Base-by-base conservation (phyloP, 257 asterid genomes). In the Primulina tabacum region DNA sequence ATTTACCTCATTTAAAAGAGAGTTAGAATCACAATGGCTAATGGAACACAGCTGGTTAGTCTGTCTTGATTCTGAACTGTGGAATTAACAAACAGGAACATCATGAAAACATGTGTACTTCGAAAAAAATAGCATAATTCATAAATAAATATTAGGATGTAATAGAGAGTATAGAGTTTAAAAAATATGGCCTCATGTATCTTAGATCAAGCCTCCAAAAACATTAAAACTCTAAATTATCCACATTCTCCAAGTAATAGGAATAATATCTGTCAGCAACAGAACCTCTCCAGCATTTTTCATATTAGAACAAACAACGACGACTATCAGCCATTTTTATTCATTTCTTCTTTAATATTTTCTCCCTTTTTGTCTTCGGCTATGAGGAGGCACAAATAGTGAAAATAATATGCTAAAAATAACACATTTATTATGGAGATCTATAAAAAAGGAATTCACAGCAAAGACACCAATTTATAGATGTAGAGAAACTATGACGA, bases 31-130 rank as follows among this genome's bases (percentile, higher is more conserved):
- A 73, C 99, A 94, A 65, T 89, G 90, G 85, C 92, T 94, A 80
- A 94, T 94, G 75, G 99, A 94, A 83, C 99, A 94, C 64, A 94
- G 80, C 76, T 89, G 90, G 75, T 94, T 91, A 20, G 99, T 94
- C 65, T 94, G 96, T 67, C 85, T 79, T 64, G 97, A 90, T 82
- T 88, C 97, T 72, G 92, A 82, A 76, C 99, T 94, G 96, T 64
- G 75, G 66, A 69, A 68, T 79, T 33, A 71, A 78, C 77, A 65
- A 65, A 69, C 28, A 79, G 11, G 77, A 75, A 67, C 74, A 64
- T 73, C 32, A 69, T 73, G 56, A 72, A 80, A 67, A 71, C 63
- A 63, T 61, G 12, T 40, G 34, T 37, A 59, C 8, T n/a, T 68
- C 9, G 14, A 38, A 40, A 58, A 34, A 34, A 57, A 61, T 40